These are phyloP conservation scores for Hyaloscypha hepaticicola DNA, from an alignment of 495 filamentous ascomycete species.

Conservation along the genomic window DNA sequence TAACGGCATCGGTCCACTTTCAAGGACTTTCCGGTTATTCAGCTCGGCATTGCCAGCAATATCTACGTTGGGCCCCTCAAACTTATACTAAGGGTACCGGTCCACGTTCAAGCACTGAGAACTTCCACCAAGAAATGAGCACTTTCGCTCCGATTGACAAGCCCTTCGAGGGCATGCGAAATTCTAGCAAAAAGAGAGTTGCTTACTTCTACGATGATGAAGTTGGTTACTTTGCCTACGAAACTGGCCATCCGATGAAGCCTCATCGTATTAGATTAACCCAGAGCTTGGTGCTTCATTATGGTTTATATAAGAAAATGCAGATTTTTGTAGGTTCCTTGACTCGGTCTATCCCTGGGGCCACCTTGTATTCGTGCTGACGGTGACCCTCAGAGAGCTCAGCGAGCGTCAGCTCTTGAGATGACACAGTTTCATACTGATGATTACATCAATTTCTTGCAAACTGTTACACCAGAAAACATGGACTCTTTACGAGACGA, in stretches of 20 bases:
- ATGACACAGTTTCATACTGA: constrained; percentile 99
- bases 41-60: neutral
- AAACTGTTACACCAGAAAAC: constrained; percentile 94
- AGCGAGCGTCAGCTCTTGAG: constrained; percentile 87
- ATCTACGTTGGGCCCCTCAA: neutral
- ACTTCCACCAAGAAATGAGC: neutral
- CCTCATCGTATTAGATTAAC: constrained; percentile 94
- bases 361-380: neutral
- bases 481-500: constrained; percentile 89
- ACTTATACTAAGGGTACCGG: neutral
- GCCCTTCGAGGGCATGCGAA: neutral
- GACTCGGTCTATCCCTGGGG: neutral
- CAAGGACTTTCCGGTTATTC: no score
- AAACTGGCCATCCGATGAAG: constrained; percentile 86
- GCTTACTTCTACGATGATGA: constrained; percentile 95
- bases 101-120: neutral
- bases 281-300: constrained; percentile 95
- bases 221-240: constrained; percentile 92
- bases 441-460: constrained; percentile 95
- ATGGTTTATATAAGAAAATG: constrained; percentile 94
- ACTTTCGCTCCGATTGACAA: neutral
- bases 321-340: constrained; percentile 83
- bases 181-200: constrained; percentile 46
- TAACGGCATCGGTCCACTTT: neutral
- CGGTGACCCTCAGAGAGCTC: constrained; percentile 67